phyloP scores from a whole-genome alignment of 148 eudicot genomes.

The Amaranthus palmeri region DNA sequence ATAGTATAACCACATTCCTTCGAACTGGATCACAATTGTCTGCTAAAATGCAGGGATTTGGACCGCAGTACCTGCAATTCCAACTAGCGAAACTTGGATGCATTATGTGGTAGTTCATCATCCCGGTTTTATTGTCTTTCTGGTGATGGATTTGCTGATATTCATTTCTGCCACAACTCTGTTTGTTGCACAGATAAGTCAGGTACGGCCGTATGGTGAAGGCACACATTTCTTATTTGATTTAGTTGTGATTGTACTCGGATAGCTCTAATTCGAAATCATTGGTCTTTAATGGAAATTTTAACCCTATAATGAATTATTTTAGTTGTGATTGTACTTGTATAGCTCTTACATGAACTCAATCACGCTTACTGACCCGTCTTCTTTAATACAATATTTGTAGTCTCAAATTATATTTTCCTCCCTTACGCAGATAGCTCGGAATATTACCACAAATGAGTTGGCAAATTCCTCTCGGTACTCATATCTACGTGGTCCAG shows the following conservation, averaged over 20 bases:
- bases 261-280: too few relatives aligned
- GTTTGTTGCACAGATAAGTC: slow-evolving; percentile 49
- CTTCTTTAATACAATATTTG: neutral
- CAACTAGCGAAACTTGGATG: slow-evolving; percentile 55
- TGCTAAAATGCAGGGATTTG: slow-evolving; percentile 54
- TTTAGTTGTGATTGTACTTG: too few relatives aligned
- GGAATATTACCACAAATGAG: slow-evolving; percentile 88
- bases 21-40: slow-evolving; percentile 3
- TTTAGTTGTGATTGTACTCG: too few relatives aligned
- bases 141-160: slow-evolving; percentile 55
- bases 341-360: too few relatives aligned
- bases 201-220: slow-evolving; percentile 36
- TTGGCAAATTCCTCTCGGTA: slow-evolving; percentile 64
- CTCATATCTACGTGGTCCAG: slow-evolving; percentile 66
- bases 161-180: slow-evolving; percentile 55
- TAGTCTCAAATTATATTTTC: neutral
- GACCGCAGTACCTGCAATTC: slow-evolving; percentile 42
- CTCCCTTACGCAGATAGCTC: slow-evolving; percentile 55
- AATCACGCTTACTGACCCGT: too few relatives aligned
- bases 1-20: neutral
- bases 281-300: too few relatives aligned
- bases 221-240: neutral
- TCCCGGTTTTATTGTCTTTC: slow-evolving; percentile 63
- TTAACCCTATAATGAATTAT: too few relatives aligned
- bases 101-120: slow-evolving; percentile 43